These are phyloP conservation scores for Selaginella moellendorffii DNA, from an alignment of 75 land plant genomes.

Conservation along the genomic window DNA sequence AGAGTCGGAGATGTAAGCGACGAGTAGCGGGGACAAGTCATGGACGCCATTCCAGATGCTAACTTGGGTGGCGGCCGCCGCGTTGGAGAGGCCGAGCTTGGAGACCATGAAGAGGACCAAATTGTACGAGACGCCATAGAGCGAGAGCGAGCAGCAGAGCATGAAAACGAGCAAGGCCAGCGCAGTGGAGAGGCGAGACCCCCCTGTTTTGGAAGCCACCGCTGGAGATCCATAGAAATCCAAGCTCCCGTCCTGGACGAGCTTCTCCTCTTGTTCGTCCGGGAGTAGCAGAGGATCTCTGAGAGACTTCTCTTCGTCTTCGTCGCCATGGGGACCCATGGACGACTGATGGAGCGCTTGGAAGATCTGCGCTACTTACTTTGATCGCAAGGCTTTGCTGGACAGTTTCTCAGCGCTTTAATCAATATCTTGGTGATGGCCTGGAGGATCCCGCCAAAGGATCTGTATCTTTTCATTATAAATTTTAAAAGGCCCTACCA, in stretches of 20 bases:
- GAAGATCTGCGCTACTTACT: too few relatives aligned
- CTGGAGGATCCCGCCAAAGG: too few relatives aligned
- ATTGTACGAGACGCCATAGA: neutral
- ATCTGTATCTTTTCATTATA: too few relatives aligned
- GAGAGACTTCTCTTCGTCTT: too few relatives aligned
- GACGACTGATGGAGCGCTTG: too few relatives aligned
- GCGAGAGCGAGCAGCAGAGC: neutral
- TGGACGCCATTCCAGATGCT: neutral
- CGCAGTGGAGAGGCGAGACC: neutral
- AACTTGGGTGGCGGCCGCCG: neutral
- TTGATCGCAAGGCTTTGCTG: too few relatives aligned
- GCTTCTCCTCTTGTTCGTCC: neutral
- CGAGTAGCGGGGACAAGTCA: neutral
- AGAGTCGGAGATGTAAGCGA: neutral
- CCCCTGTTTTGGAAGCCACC: neutral
- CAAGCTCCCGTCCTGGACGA: neutral
- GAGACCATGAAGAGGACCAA: conserved; percentile 1
- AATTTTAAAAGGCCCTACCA: too few relatives aligned
- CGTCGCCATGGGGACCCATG: too few relatives aligned
- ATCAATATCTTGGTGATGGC: too few relatives aligned
- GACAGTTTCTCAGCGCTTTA: too few relatives aligned
- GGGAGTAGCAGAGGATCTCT: too few relatives aligned
- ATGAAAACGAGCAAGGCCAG: neutral
- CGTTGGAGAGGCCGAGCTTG: neutral
- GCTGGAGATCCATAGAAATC: neutral